These are phyloP conservation scores for Ganoderma resinaceum DNA, from an alignment of 1,284 basidiomycete genomes.

Conservation along the genomic window DNA sequence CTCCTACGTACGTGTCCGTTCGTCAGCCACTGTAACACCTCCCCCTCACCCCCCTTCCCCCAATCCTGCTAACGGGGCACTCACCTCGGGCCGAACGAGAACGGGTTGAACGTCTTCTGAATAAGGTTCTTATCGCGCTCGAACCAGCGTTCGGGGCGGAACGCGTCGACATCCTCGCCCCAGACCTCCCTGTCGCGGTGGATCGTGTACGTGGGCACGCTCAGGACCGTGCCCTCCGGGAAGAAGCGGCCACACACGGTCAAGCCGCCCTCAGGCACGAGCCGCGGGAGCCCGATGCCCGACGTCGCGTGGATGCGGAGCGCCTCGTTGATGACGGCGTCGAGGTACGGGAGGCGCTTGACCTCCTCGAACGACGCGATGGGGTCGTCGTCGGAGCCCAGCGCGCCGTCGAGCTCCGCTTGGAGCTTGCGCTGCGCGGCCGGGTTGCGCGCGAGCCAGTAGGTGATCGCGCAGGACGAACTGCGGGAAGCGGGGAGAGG, in stretches of 20 bases:
- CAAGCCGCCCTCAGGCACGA: constrained; percentile 75
- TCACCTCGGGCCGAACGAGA: constrained; percentile 72
- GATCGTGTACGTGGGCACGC: constrained; percentile 81
- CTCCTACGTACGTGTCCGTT: constrained; percentile 48
- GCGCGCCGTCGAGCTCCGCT: constrained; percentile 80
- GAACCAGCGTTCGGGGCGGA: constrained; percentile 84
- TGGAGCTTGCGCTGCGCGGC: constrained; percentile 75
- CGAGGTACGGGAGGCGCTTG: constrained; percentile 77
- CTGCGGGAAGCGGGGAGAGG: constrained; percentile 44
- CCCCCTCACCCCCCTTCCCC: neutral
- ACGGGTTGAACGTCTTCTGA: constrained; percentile 79
- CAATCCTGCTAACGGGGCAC: constrained; percentile 20
- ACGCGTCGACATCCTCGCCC: constrained; percentile 82
- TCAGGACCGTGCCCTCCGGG: constrained; percentile 74
- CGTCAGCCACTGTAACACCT: neutral
- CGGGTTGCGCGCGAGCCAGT: constrained; percentile 78
- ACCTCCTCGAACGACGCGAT: constrained; percentile 65
- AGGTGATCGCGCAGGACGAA: constrained; percentile 87
- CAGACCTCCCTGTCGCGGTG: constrained; percentile 76
- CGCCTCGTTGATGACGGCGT: constrained; percentile 85
- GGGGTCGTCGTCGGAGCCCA: constrained; percentile 61
- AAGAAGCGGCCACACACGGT: constrained; percentile 66
- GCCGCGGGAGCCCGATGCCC: constrained; percentile 82
- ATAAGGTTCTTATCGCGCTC: constrained; percentile 66
- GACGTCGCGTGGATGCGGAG: constrained; percentile 85